Base-by-base conservation (phyloP, 129 eudicot genomes). In the Centaurea solstitialis region DNA sequence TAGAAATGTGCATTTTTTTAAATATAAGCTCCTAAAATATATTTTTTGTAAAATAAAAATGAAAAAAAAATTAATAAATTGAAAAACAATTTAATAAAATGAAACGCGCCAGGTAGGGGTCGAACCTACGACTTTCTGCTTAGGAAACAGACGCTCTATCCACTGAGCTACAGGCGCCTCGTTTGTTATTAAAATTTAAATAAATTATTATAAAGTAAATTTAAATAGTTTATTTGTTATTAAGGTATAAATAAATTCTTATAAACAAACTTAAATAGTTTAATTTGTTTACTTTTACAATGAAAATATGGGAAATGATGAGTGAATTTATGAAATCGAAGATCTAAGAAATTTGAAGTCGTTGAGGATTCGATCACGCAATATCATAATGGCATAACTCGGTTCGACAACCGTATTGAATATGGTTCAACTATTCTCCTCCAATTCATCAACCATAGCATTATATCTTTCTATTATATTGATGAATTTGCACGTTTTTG, bases 71-170 rank as follows among this genome's bases (percentile, higher is more conserved):
- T n/a, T n/a, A 30, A 30, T 30, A 30, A 30, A 1, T 30, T 30
- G 3, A 30, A 30, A 30, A 1, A 30, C 1, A 30, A 30, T 30
- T 30, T 30, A 30, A 30, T 30, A 30, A 50, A 50, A 50, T 13
- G 0, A 0, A 15, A 2, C 96, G 96, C 98, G 98, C 94, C 98
- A 93, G 98, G 90, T 89, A 93, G 98, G 97, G 98, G 97, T 93
- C 97, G 98, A 93, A 93, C 98, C 97, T 93, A 89, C 94, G 98
- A 83, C 97, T 87, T 91, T 93, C 97, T 91, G 98, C 98, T 93
- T 93, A 93, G 94, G 98, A 93, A 93, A 93, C 97, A 93, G 94
- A 93, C 98, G 97, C 98, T 93, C 94, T 93, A 93, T 93, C 98
- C 98, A 91, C 97, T 93, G 98, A 93, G 94, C 98, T 93, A 91